Conservation (phyloP, 1,139 yeast species). For the Protomyces macrosporus region DNA sequence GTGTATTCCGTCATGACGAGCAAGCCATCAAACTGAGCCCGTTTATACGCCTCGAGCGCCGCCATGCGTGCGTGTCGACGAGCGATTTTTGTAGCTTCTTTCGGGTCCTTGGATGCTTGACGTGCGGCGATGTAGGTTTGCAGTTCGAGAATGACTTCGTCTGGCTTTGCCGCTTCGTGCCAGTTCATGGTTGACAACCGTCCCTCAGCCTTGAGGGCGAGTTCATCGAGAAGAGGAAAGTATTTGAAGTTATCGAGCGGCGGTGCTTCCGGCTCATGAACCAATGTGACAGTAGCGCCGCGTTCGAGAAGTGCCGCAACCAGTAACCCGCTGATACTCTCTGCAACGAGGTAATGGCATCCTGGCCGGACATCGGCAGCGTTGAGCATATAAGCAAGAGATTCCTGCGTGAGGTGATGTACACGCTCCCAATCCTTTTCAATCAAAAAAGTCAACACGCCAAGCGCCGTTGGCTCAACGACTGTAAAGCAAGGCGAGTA, state of each 20-base stretch:
- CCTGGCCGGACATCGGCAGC: conserved; percentile 82
- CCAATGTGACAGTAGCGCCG: conserved; percentile 65
- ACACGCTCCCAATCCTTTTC: conserved; percentile 70
- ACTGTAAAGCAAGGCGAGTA: conserved; percentile 80
- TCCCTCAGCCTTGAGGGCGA: conserved; percentile 45
- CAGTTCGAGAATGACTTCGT: conserved; percentile 44
- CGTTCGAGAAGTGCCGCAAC: conserved; percentile 82
- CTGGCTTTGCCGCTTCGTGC: conserved; percentile 77
- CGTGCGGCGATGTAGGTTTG: conserved; percentile 44
- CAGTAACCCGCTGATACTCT: conserved; percentile 84
- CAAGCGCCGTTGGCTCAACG: conserved; percentile 71
- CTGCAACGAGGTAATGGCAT: conserved; percentile 79
- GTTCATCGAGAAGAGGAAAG: conserved; percentile 44
- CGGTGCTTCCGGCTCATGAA: conserved; percentile 92
- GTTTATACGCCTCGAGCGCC: conserved; percentile 51
- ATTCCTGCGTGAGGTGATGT: conserved; percentile 78
- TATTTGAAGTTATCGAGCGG: conserved; percentile 66
- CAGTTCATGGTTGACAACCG: conserved; percentile 69
- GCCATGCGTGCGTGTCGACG: conserved; percentile 47
- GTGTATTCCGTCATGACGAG: conserved; percentile 68
- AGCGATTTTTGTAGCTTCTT: conserved; percentile 60
- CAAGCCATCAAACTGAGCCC: conserved; percentile 68
- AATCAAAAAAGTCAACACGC: conserved; percentile 63
- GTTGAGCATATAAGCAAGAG: conserved; percentile 68
- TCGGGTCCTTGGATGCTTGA: conserved; percentile 57